Conservation (phyloP, 2,329 filamentous ascomycete species). For the Ilyonectria destructans region DNA sequence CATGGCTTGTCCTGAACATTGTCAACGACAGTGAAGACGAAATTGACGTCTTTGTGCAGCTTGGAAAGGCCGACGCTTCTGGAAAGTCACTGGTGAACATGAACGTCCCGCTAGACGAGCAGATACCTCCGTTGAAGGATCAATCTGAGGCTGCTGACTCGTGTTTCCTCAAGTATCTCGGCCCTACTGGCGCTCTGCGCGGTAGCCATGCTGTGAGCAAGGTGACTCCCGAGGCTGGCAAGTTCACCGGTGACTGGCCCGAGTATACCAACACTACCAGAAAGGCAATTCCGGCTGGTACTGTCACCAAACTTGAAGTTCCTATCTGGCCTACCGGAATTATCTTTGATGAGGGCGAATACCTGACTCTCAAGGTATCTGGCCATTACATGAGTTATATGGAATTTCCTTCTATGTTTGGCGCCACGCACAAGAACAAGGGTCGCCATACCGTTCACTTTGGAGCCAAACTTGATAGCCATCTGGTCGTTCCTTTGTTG, state of each 20-base stretch:
- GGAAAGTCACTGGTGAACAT: slow-evolving; percentile 10
- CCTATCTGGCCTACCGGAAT: slow-evolving; percentile 16
- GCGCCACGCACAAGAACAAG: slow-evolving; percentile 9
- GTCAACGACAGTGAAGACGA: not conserved
- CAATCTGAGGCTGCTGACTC: slow-evolving; percentile 1
- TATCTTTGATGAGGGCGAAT: slow-evolving; percentile 8
- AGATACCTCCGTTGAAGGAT: slow-evolving; percentile 1
- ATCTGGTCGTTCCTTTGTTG: slow-evolving; percentile 8
- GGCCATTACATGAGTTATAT: slow-evolving; percentile 15
- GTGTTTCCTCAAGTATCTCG: slow-evolving; percentile 9
- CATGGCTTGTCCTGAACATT: not conserved
- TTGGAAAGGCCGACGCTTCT: not conserved
- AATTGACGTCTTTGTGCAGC: slow-evolving; percentile 15
- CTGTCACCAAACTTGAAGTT: not conserved
- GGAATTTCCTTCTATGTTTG: slow-evolving; percentile 8
- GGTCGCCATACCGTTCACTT: slow-evolving; percentile 13
- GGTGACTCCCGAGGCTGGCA: not conserved
- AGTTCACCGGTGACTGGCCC: slow-evolving; percentile 11
- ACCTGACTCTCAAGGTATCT: not conserved
- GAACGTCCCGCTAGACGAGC: not conserved
- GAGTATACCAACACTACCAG: not conserved
- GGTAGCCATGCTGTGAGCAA: slow-evolving; percentile 11
- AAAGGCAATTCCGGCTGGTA: not conserved
- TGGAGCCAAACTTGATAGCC: not conserved
- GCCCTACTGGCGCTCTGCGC: slow-evolving; percentile 10